phyloP scores from a whole-genome alignment of 192 early-diverging fungal species.

The Rhizophlyctis rosea region DNA sequence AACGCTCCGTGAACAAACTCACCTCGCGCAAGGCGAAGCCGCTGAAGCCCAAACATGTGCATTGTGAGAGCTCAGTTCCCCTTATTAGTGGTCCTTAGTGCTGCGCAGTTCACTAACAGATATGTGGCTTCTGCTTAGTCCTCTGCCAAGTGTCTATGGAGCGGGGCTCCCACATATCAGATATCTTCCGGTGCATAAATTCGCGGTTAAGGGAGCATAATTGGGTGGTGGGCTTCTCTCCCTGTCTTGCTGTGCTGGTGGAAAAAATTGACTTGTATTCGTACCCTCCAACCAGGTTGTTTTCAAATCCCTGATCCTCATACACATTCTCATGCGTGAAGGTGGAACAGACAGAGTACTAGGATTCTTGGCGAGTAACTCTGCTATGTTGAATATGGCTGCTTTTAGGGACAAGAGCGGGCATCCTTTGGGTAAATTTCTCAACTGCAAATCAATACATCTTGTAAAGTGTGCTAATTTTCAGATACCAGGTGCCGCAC shows the following conservation, averaged over 20 bases:
- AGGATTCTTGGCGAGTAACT: slow-evolving; percentile 48
- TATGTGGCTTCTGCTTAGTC: too few species aligned
- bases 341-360: slow-evolving; percentile 61
- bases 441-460: neutral
- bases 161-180: slow-evolving; percentile 38
- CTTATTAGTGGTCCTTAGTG: neutral
- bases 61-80: slow-evolving; percentile 27
- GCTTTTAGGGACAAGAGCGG: slow-evolving; percentile 51
- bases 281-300: slow-evolving; percentile 45
- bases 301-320: slow-evolving; percentile 70
- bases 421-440: slow-evolving; percentile 24
- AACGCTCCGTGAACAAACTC: slow-evolving; percentile 45
- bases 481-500: slow-evolving; percentile 25
- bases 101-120: neutral
- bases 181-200: slow-evolving; percentile 48
- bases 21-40: slow-evolving; percentile 47
- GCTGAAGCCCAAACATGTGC: slow-evolving; percentile 51
- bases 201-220: slow-evolving; percentile 49
- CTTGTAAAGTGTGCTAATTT: slow-evolving; percentile 1
- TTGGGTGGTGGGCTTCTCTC: slow-evolving; percentile 54
- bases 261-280: neutral
- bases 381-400: slow-evolving; percentile 46
- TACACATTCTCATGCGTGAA: slow-evolving; percentile 73
- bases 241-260: neutral
- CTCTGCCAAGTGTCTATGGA: slow-evolving; percentile 37